Base-by-base conservation (phyloP, 306 rosid species). In the Pueraria montana region DNA sequence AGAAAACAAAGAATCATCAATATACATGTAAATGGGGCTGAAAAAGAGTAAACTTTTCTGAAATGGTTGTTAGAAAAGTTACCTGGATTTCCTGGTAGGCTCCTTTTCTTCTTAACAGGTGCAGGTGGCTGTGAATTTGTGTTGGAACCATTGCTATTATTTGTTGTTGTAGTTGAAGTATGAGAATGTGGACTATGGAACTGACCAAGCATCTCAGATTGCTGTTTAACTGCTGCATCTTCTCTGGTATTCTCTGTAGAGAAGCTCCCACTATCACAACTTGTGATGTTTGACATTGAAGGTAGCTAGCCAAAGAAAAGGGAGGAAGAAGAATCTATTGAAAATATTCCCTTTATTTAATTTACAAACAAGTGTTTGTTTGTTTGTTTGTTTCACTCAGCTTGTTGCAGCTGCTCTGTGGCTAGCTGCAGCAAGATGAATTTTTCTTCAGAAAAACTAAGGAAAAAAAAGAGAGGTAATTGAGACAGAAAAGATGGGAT, bases 41-140 rank as follows among this genome's bases (percentile, higher is more conserved):
- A 27, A 46, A 6, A 42, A 73, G 69, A 72, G 16, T 21, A 32
- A 4, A 72, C 38, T 50, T 64, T 64, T 64, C 0, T 36, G 40
- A 56, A 52, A 58, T 27, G 66, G 21, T 24, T 49, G 79, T 50
- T 77, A 8, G 76, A 73, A 55, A 64, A 58, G 23, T 5, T 55
- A 94, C 98, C 98, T 83, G 98, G 98, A 80, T 87, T 95, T 87
- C 98, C 98, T 30, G 98, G 97, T 62, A 89, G 90, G 89, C 84
- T 95, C 72, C 98, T 88, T 82, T 90, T 95, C 89, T 78, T 95
- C 92, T 91, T 95, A 63, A 70, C 67, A 38, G 90, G 82, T 50
- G 89, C 87, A 64, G 87, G 85, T n/a, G 83, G 86, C 42, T 80
- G 86, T 32, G 85, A 84, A 75, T 78, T 76, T 13, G 84, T 50